phyloP scores from a whole-genome alignment of 371 early-diverging fungal species.

The Capniomyces stellatus region DNA sequence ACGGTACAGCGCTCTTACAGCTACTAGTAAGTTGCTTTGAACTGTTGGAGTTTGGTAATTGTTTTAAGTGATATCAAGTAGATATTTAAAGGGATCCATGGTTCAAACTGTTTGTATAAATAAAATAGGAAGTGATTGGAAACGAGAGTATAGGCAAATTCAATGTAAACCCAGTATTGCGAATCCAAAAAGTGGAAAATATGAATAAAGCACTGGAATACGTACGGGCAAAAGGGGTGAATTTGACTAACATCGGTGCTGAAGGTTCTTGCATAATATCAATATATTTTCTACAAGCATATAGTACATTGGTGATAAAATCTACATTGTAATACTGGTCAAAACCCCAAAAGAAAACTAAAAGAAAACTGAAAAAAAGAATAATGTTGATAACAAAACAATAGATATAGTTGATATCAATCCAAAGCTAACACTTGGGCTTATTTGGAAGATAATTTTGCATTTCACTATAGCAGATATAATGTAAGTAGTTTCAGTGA shows the following conservation, averaged over 20 bases:
- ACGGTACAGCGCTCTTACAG: conserved; percentile 71
- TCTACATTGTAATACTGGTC: not conserved
- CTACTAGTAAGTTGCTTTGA: conserved; percentile 37
- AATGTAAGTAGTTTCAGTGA: conserved; percentile 30
- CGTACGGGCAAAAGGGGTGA: conserved; percentile 64
- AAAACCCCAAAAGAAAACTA: not conserved
- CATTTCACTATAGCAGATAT: conserved; percentile 89
- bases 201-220: conserved; percentile 83
- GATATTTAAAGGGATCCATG: conserved; percentile 12
- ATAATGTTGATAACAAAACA: not conserved
- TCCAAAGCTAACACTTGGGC: conserved; percentile 84
- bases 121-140: conserved; percentile 19
- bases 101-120: not conserved
- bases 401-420: conserved; percentile 90
- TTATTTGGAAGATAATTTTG: conserved; percentile 96
- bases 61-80: not conserved
- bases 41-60: not conserved
- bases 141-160: conserved; percentile 29
- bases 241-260: conserved; percentile 85
- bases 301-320: not conserved
- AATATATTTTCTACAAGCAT: not conserved
- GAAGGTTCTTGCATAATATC: conserved; percentile 21
- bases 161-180: conserved; percentile 71
- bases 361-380: conserved; percentile 5
- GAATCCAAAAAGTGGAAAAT: conserved; percentile 94